A percentile compares a stretch with the other conserved stretches of the same genome.
Evolutionary conservation across 2,329 filamentous ascomycete species (phyloP).

Genomic region (Colletotrichum coccodes): DNA sequence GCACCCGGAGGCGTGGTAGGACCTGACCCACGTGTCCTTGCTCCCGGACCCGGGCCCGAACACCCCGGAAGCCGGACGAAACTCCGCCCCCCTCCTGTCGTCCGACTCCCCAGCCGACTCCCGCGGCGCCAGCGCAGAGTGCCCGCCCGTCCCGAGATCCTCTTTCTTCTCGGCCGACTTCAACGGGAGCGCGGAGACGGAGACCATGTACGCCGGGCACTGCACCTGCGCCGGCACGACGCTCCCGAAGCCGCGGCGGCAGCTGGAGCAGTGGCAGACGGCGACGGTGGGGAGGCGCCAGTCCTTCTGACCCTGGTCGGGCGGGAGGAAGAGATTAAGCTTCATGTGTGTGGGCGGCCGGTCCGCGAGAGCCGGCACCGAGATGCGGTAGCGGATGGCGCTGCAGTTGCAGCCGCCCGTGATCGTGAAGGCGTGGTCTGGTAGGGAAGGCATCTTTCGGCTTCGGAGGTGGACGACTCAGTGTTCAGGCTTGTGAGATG

Average conservation of each 20-base stretch:
- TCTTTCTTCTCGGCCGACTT: neutral
- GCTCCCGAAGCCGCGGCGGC: constrained; percentile 34
- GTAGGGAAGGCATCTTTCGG: constrained; percentile 35
- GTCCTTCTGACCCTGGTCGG: constrained; percentile 10
- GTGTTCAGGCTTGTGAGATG: neutral
- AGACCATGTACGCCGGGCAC: constrained; percentile 30
- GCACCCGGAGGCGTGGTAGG: constrained; percentile 37
- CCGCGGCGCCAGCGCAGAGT: neutral
- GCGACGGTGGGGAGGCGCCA: constrained; percentile 33
- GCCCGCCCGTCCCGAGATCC: neutral
- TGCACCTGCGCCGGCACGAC: constrained; percentile 16
- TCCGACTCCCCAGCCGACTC: neutral
- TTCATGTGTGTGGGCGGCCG: constrained; percentile 15
- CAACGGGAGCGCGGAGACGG: constrained; percentile 35
- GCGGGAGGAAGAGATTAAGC: constrained; percentile 25
- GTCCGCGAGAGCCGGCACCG: constrained; percentile 31
- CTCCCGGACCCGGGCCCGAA: constrained; percentile 26
- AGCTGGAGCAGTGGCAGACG: constrained; percentile 40
- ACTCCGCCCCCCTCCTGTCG: neutral
- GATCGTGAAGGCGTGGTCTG: constrained; percentile 35
- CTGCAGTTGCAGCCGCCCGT: constrained; percentile 41
- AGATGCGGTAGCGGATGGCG: constrained; percentile 36
- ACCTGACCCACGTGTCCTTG: constrained; percentile 37
- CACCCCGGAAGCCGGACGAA: constrained; percentile 23
- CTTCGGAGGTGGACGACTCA: neutral